Base-by-base conservation (phyloP, 805 yeast species). In the Lipomyces orientalis region DNA sequence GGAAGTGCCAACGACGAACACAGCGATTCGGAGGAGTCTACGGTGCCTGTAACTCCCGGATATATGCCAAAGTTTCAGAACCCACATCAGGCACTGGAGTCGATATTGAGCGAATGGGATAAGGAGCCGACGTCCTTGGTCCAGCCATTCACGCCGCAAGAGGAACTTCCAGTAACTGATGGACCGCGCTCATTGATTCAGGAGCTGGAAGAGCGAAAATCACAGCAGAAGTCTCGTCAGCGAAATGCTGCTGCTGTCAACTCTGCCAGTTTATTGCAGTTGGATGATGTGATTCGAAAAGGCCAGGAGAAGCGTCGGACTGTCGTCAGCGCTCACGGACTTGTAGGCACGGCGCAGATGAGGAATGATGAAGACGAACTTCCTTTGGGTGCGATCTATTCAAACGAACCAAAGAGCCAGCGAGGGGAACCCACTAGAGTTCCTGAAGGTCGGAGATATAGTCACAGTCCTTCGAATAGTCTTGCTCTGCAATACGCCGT, bases 141-240 rank as follows among this genome's bases (percentile, higher is more conserved):
- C 14, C 25, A 46, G 59, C 57, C 62, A 1, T 49, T 60, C 46
- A 58, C 60, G 10, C 46, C 57, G 22, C 22, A 35, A 25, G 55
- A 57, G 29, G 65, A 61, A 25, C 49, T 43, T 29, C 35, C 34
- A 9, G 57, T n/a, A 25, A 54, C 35, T 9, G 66, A 51, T 19
- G 66, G 61, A 37, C 66, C 69, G 34, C 52, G 60, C n/a, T 66
- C 64, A 19, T 55, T 62, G 43, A 43, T 66, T 10, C 58, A 62
- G n/a, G 69, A 66, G 56, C 54, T 66, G 12, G 60, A 43, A 16
- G 69, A 54, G 51, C 64, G 69, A 16, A 62, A 63, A 54, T 55
- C 43, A 22, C 61, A 54, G 61, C 66, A 62, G 33, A 43, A 55
- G 51, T 19, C 64, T 9, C 60, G 69, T 12, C 62, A 39, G 51